A percentile compares a stretch with the other conserved stretches of the same genome.
These are phyloP conservation scores for Spergularia bocconei DNA, from an alignment of 148 eudicot species.

Conservation along the genomic window DNA sequence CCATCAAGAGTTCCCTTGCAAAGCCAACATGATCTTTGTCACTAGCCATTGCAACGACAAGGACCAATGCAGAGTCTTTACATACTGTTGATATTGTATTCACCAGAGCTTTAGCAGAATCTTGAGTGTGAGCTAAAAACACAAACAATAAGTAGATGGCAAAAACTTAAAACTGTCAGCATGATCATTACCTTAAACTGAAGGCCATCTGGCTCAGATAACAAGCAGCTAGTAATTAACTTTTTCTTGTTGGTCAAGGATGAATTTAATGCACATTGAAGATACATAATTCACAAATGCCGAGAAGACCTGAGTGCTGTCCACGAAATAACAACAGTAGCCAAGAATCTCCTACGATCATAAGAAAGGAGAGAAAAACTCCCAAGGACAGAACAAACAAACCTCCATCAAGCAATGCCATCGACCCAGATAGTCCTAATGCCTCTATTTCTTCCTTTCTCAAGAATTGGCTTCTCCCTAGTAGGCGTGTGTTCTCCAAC, in stretches of 20 bases:
- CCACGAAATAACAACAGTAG: background rate
- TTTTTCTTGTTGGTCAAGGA: too few relatives aligned
- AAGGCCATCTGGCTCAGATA: background rate
- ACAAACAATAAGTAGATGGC: slow-evolving; percentile 7
- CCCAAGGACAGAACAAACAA: slow-evolving; percentile 14
- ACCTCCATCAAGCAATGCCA: slow-evolving; percentile 94
- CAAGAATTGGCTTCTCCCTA: slow-evolving; percentile 89
- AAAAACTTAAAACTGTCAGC: background rate
- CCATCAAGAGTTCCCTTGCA: slow-evolving; percentile 69
- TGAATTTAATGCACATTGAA: too few relatives aligned
- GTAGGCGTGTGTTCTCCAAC: slow-evolving; percentile 61
- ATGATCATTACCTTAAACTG: background rate
- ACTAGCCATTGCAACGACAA: slow-evolving; percentile 94
- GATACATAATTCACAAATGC: too few relatives aligned
- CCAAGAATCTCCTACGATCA: background rate
- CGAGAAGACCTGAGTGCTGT: background rate
- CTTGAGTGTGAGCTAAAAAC: slow-evolving; percentile 85
- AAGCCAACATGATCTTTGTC: slow-evolving; percentile 93
- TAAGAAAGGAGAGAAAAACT: background rate
- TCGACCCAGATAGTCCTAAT: slow-evolving; percentile 61
- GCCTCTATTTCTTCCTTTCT: slow-evolving; percentile 51
- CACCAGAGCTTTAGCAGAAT: slow-evolving; percentile 83
- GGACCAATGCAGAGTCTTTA: slow-evolving; percentile 47
- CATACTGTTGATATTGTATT: slow-evolving; percentile 53
- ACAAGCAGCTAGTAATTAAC: background rate